These are phyloP conservation scores for Petasospora fabianii DNA, from an alignment of 1,139 yeast species.

Conservation along the genomic window DNA sequence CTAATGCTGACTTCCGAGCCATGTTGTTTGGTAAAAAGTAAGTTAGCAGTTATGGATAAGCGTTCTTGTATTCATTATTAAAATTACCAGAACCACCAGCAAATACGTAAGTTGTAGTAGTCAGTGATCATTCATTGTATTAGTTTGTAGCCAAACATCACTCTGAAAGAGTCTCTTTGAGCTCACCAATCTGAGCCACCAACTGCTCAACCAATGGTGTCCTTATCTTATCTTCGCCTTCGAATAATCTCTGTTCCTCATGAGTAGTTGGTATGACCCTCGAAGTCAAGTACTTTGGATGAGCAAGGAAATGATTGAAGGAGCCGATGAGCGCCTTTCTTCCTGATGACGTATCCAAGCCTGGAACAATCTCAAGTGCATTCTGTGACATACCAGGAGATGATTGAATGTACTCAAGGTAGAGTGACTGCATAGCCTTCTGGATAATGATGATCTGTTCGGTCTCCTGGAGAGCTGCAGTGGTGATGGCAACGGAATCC, in stretches of 20 bases:
- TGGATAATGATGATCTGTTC: conserved; percentile 68
- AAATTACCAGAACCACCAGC: too few species aligned
- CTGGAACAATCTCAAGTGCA: conserved; percentile 45
- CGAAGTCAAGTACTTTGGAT: conserved; percentile 78
- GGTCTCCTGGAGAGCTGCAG: conserved; percentile 72
- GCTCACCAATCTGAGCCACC: conserved; percentile 51
- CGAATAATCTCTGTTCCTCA: conserved; percentile 60
- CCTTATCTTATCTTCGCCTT: conserved; percentile 39
- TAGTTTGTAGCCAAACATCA: conserved; percentile 8
- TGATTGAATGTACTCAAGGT: conserved; percentile 37
- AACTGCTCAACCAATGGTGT: conserved; percentile 44
- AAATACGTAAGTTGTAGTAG: too few species aligned
- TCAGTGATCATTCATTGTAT: too few species aligned
- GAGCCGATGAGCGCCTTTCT: conserved; percentile 55
- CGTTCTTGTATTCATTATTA: too few species aligned
- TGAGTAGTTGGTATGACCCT: conserved; percentile 58
- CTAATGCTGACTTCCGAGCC: conserved; percentile 39
- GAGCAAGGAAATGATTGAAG: conserved; percentile 69
- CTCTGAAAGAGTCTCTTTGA: conserved; percentile 43
- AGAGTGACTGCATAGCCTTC: conserved; percentile 50
- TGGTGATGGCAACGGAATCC: conserved; percentile 57
- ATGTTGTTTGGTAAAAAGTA: conserved; percentile 31
- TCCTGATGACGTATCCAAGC: conserved; percentile 55
- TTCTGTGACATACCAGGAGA: conserved; percentile 26
- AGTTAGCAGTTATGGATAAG: too few species aligned